phyloP scores from a whole-genome alignment of 345 rosid genomes.

The Linum tenue region DNA sequence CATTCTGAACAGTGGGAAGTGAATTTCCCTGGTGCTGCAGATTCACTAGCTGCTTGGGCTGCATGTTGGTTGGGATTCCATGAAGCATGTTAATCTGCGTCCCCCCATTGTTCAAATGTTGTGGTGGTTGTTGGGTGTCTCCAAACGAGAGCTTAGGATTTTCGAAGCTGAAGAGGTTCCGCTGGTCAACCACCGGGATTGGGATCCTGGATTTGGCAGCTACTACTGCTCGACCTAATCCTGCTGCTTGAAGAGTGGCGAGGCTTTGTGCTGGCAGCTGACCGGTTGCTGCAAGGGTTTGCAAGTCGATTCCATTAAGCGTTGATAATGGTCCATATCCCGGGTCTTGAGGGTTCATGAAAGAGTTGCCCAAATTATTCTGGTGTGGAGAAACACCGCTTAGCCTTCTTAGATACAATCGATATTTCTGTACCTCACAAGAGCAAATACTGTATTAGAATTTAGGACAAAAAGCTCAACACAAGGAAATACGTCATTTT shows the following conservation, averaged over 20 bases:
- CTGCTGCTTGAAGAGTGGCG: slow-evolving; percentile 75
- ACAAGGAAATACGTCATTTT: too few relatives aligned
- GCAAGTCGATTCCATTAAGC: slow-evolving; percentile 62
- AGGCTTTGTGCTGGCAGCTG: slow-evolving; percentile 79
- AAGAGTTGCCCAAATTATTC: slow-evolving; percentile 40
- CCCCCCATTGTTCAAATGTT: slow-evolving; percentile 21
- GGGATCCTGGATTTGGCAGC: slow-evolving; percentile 45
- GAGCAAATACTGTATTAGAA: too few relatives aligned
- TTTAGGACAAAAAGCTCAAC: too few relatives aligned
- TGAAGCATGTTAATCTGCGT: slow-evolving; percentile 57
- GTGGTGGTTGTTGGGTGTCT: slow-evolving; percentile 40
- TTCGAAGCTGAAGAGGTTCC: slow-evolving; percentile 68
- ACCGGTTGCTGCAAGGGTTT: slow-evolving; percentile 61
- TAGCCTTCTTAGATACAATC: slow-evolving; percentile 85
- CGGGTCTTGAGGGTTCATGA: slow-evolving; percentile 53
- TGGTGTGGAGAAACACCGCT: slow-evolving; percentile 77
- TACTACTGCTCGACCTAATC: slow-evolving; percentile 43
- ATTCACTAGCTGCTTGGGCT: slow-evolving; percentile 46
- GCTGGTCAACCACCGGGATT: slow-evolving; percentile 56
- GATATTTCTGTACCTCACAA: slow-evolving; percentile 59
- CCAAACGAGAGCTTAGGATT: slow-evolving; percentile 61
- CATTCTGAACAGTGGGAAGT: slow-evolving; percentile 10
- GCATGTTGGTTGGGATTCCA: slow-evolving; percentile 64
- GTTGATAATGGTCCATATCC: slow-evolving; percentile 46
- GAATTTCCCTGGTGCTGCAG: slow-evolving; percentile 28